phyloP scores from a whole-genome alignment of 345 rosid genomes.

The Camelina sativa region DNA sequence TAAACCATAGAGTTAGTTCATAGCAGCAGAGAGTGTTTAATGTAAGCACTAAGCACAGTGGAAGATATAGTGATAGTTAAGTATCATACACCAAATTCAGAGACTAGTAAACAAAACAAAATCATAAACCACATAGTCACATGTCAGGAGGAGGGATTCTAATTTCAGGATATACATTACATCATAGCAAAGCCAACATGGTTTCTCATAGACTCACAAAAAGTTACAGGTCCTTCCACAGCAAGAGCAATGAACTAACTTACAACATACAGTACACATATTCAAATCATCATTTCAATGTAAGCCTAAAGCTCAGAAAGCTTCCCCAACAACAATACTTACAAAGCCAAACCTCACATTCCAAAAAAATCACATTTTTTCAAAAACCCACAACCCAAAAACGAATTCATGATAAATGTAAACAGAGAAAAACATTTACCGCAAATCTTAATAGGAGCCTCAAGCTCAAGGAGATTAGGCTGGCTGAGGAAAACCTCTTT shows the following conservation, averaged over 20 bases:
- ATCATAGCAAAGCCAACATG: background rate
- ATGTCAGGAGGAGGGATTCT: background rate
- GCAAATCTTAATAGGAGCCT: constrained; percentile 47
- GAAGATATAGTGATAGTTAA: background rate
- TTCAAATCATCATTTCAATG: background rate
- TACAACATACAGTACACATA: background rate
- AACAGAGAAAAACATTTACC: constrained; percentile 8
- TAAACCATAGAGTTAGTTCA: background rate
- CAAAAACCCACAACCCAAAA: background rate
- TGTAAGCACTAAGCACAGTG: background rate
- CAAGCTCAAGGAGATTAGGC: constrained; percentile 48
- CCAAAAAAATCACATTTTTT: background rate
- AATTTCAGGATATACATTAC: background rate
- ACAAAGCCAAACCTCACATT: background rate
- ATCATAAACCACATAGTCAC: background rate
- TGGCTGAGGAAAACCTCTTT: constrained; percentile 46
- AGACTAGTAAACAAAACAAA: background rate
- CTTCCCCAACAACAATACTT: background rate
- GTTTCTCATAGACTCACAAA: background rate
- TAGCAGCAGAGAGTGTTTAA: background rate
- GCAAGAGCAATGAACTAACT: background rate
- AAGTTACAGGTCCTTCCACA: background rate
- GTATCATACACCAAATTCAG: background rate
- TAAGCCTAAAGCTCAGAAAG: background rate
- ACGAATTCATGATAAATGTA: background rate